Percentiles rank a stretch among this genome's conserved stretches.
Evolutionary conservation across 768 basidiomycete genomes (phyloP).

Genomic region (Nidularia pulvinata): DNA sequence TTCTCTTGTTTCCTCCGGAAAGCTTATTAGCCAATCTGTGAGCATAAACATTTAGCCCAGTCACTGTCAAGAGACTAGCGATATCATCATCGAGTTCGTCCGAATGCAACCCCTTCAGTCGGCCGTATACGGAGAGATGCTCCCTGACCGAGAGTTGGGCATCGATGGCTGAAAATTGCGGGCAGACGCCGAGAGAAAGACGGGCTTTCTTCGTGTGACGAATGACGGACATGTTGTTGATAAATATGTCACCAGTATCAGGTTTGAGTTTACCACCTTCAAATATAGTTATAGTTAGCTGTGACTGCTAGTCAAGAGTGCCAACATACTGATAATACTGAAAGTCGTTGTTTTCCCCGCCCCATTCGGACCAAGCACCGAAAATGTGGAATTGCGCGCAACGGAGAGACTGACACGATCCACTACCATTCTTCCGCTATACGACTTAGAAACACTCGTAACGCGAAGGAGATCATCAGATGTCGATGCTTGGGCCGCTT

Average conservation of each 20-base stretch:
- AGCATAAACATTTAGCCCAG: slow-evolving; percentile 58
- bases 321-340: slow-evolving; percentile 54
- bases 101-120: slow-evolving; percentile 63
- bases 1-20: slow-evolving; percentile 81
- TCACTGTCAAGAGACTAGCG: slow-evolving; percentile 54
- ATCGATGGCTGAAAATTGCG: slow-evolving; percentile 75
- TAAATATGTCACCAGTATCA: slow-evolving; percentile 49
- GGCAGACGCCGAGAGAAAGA: slow-evolving; percentile 67
- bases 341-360: slow-evolving; percentile 70
- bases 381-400: slow-evolving; percentile 46
- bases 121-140: slow-evolving; percentile 56
- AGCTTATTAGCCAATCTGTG: slow-evolving; percentile 74
- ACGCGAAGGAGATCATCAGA: slow-evolving; percentile 26
- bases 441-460: slow-evolving; percentile 48
- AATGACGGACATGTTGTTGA: slow-evolving; percentile 55
- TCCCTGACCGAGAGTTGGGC: slow-evolving; percentile 58
- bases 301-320: neutral
- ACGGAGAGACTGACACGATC: slow-evolving; percentile 62
- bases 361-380: slow-evolving; percentile 63
- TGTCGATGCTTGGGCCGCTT: slow-evolving; percentile 10
- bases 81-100: slow-evolving; percentile 55
- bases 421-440: slow-evolving; percentile 42
- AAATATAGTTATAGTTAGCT: too few relatives aligned
- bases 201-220: slow-evolving; percentile 52
- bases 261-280: neutral